Percentiles rank a stretch among this genome's conserved stretches.
Evolutionary conservation across 1,284 basidiomycete species (phyloP).

Genomic region (Fomes fomentarius): DNA sequence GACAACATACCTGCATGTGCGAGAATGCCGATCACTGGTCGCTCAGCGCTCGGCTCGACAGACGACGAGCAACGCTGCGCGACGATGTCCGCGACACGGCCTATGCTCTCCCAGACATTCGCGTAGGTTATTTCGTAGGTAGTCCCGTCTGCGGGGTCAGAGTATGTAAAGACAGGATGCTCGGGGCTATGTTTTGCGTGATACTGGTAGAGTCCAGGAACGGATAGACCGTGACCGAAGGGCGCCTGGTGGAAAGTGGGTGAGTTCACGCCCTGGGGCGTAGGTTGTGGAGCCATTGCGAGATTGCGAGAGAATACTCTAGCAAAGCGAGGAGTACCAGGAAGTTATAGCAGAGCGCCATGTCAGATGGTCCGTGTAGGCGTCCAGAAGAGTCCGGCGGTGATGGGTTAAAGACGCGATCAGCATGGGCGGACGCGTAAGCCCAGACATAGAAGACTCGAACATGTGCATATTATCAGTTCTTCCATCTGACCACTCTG

Average conservation of each 20-base stretch:
- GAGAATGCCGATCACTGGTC: conserved; percentile 6
- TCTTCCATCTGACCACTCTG: too few species aligned
- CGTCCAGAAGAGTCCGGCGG: too few species aligned
- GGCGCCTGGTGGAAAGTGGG: conserved; percentile 12
- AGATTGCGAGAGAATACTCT: neutral
- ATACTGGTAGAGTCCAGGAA: conserved; percentile 28
- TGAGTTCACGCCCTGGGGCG: neutral
- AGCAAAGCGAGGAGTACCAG: too few species aligned
- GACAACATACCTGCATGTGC: conserved; percentile 1
- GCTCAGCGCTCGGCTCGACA: neutral
- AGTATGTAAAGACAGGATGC: conserved; percentile 28
- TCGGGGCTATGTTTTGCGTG: conserved; percentile 23
- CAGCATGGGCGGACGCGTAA: too few species aligned
- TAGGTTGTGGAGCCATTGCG: neutral
- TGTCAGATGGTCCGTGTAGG: too few species aligned
- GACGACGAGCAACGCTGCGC: neutral
- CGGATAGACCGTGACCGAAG: conserved; percentile 10
- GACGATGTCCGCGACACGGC: neutral
- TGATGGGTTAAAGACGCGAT: too few species aligned
- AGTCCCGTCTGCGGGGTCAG: neutral
- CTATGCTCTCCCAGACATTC: conserved; percentile 6
- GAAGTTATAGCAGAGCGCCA: too few species aligned
- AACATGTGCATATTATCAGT: too few species aligned
- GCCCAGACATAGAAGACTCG: too few species aligned
- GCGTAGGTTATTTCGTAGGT: neutral